Base-by-base conservation (phyloP, 2,329 filamentous ascomycete genomes). In the Alternaria tenuissima region DNA sequence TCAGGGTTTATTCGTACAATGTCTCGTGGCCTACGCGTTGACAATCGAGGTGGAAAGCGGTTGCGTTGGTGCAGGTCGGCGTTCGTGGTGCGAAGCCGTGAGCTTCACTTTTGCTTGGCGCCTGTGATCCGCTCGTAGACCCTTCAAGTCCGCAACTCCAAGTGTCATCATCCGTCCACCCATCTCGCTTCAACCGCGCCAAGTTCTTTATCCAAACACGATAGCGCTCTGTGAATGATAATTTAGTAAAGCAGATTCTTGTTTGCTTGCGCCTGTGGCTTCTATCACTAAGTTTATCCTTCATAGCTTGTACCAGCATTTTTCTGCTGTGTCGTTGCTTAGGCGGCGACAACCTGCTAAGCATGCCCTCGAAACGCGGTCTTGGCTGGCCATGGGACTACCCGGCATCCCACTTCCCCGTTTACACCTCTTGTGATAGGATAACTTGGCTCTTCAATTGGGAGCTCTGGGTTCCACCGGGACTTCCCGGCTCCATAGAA, bases 81-180 rank as follows among this genome's bases (percentile, higher is more conserved):
- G 38, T 38, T 55, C n/a, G 24, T 59, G 53, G 55, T 60, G 64
- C 24, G 55, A 62, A 61, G 49, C 59, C 55, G 58, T 36, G 58
- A 62, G 52, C 54, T 57, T 65, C 59, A 46, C 34, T 14, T 43
- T 57, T 51, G 32, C 64, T 66, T 64, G 64, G 64, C 62, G 42
- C 39, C 28, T 32, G 18, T 32, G 5, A 34, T n/a, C 46, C 18
- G n/a, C 46, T 30, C 46, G 30, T 41, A 4, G 46, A 48, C 41
- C 54, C 41, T 59, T 11, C 26, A 14, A 18, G 41, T 52, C 47
- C 14, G 38, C 47, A 28, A 46, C 30, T 43, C 24, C 36, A 14
- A 44, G 16, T 16, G 22, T 8, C 42, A 26, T 16, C 22, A 47
- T 14, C 44, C 22, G n/a, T 28, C 38, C 32, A 32, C 18, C 26